These are phyloP conservation scores for Acanthamoeba triangularis DNA, from an alignment of 208 protist genomes.

Conservation along the genomic window DNA sequence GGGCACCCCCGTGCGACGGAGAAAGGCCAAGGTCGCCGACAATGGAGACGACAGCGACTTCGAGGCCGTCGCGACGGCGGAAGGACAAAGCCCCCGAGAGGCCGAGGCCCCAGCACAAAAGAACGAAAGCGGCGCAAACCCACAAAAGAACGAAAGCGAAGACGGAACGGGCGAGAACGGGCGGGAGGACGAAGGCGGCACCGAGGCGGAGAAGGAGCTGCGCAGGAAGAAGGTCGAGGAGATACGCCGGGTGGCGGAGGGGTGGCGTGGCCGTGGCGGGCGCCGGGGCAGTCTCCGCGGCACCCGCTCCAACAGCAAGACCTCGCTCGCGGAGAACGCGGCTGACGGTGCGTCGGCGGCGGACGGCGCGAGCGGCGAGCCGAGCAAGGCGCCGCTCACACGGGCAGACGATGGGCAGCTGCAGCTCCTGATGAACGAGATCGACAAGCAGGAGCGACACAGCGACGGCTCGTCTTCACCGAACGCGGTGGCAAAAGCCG, in stretches of 20 bases:
- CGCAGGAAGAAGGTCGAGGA: conserved; percentile 46
- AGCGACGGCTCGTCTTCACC: neutral
- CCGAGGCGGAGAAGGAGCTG: neutral
- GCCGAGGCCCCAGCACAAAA: neutral
- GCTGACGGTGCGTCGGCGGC: no score
- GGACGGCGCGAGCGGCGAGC: neutral
- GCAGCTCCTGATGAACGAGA: neutral
- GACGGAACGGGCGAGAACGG: neutral
- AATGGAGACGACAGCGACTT: neutral
- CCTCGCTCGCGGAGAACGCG: neutral
- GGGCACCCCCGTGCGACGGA: neutral
- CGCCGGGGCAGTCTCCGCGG: neutral
- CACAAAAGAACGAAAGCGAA: conserved; percentile 11
- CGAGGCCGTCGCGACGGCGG: neutral
- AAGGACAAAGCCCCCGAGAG: neutral
- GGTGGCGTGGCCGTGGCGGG: neutral
- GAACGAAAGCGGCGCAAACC: neutral
- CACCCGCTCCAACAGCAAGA: neutral
- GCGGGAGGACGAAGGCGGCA: neutral
- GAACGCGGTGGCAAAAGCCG: neutral
- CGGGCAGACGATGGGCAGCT: neutral
- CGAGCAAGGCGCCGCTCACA: neutral
- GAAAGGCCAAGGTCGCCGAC: neutral
- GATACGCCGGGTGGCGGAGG: conserved; percentile 25
- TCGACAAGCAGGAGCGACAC: neutral